Evolutionary conservation across 2,329 filamentous ascomycete species (phyloP).

Genomic region (Talaromyces pinophilus): DNA sequence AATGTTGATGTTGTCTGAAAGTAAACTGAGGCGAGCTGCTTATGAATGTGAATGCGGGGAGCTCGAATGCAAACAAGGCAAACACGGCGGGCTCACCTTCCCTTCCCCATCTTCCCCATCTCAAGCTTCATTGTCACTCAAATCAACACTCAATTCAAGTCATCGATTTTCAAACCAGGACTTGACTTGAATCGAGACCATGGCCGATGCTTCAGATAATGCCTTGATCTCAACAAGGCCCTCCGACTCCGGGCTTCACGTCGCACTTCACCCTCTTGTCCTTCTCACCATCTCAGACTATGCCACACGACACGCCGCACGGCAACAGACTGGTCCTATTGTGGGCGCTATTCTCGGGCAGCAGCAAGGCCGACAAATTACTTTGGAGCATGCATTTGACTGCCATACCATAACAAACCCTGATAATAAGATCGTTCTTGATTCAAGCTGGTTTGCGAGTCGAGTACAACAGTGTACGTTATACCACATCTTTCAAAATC

Average conservation of each 20-base stretch:
- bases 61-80: slow-evolving; percentile 35
- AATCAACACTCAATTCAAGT: not conserved
- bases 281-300: slow-evolving; percentile 97
- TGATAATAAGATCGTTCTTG: slow-evolving; percentile 63
- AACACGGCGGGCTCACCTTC: slow-evolving; percentile 25
- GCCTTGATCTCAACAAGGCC: slow-evolving; percentile 67
- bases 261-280: slow-evolving; percentile 87
- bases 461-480: slow-evolving; percentile 81
- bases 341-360: slow-evolving; percentile 87
- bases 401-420: slow-evolving; percentile 59
- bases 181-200: slow-evolving; percentile 31
- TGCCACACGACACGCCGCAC: slow-evolving; percentile 84
- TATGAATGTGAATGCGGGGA: slow-evolving; percentile 22
- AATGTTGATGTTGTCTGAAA: not conserved
- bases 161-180: not conserved
- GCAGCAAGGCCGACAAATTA: slow-evolving; percentile 86
- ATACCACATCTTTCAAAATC: not conserved
- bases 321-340: slow-evolving; percentile 72
- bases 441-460: slow-evolving; percentile 70
- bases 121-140: not conserved
- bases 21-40: slow-evolving; percentile 1
- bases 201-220: slow-evolving; percentile 53
- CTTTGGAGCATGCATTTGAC: slow-evolving; percentile 90
- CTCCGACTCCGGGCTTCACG: slow-evolving; percentile 73
- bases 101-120: slow-evolving; percentile 3